Conservation (phyloP, 257 asterid species). For the Ophiorrhiza pumila region DNA sequence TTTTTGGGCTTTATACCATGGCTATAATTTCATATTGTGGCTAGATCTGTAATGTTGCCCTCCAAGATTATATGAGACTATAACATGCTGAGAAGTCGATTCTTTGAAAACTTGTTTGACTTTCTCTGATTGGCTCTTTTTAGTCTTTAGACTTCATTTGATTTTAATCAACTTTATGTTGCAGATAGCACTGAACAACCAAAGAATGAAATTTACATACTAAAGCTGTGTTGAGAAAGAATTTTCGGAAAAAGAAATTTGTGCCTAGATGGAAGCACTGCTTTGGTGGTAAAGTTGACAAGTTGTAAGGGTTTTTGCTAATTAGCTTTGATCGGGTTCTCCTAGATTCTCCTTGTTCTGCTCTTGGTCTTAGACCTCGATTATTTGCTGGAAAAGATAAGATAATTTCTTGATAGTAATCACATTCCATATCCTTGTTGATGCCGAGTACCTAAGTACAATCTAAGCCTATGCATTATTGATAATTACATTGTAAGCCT, state of each 20-base stretch:
- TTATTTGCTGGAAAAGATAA: constrained; percentile 83
- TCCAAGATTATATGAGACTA: no score
- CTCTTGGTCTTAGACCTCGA: constrained; percentile 94
- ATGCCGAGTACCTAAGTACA: no score
- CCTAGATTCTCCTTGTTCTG: constrained; percentile 99
- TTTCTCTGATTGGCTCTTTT: constrained; percentile 8
- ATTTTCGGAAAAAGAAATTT: constrained; percentile 53
- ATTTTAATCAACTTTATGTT: neutral
- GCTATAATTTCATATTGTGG: no score
- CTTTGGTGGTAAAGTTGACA: constrained; percentile 69
- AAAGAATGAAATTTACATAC: constrained; percentile 35
- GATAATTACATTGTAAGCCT: no score
- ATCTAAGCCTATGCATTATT: no score
- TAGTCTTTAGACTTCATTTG: neutral
- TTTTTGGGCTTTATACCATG: no score
- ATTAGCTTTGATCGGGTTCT: constrained; percentile 86
- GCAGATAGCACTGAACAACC: constrained; percentile 37
- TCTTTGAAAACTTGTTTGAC: no score
- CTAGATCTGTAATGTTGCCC: no score
- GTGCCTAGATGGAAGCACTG: constrained; percentile 70
- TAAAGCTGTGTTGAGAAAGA: constrained; percentile 56
- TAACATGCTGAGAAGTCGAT: no score
- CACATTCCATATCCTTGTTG: neutral
- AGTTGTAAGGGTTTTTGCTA: constrained; percentile 69
- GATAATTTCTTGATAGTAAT: constrained; percentile 14